These are phyloP conservation scores for Globisporangium apiculatum DNA, from an alignment of 352 stramenopile species.

Conservation along the genomic window DNA sequence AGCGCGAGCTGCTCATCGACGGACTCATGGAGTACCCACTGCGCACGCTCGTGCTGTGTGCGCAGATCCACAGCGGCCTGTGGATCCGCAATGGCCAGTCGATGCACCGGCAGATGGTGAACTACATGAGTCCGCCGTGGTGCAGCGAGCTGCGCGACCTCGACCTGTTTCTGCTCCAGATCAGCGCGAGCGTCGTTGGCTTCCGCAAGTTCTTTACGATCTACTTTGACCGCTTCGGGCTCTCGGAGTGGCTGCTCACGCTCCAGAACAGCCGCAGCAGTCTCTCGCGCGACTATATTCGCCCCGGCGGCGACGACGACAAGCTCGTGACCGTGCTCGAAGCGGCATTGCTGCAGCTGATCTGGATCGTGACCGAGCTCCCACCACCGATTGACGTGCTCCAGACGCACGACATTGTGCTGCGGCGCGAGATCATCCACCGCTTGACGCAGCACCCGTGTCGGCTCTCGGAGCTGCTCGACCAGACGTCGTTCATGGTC, in stretches of 20 bases:
- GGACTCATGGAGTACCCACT: slow-evolving; percentile 75
- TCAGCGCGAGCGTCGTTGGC: slow-evolving; percentile 46
- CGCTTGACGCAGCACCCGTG: slow-evolving; percentile 67
- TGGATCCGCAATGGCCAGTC: slow-evolving; percentile 85
- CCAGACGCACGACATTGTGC: slow-evolving; percentile 45
- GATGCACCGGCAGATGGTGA: slow-evolving; percentile 76
- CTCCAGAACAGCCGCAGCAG: slow-evolving; percentile 45
- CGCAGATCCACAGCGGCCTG: slow-evolving; percentile 68
- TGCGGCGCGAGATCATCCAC: slow-evolving; percentile 87
- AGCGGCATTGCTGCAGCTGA: slow-evolving; percentile 71
- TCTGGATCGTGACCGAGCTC: slow-evolving; percentile 85
- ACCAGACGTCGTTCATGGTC: slow-evolving; percentile 74
- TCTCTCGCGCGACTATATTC: slow-evolving; percentile 30
- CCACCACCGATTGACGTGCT: slow-evolving; percentile 57
- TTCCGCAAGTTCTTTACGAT: slow-evolving; percentile 68
- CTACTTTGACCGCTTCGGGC: slow-evolving; percentile 77
- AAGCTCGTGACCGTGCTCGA: slow-evolving; percentile 69
- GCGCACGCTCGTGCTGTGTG: slow-evolving; percentile 63
- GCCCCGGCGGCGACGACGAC: slow-evolving; percentile 27
- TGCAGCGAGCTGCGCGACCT: slow-evolving; percentile 67
- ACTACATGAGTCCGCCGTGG: slow-evolving; percentile 71
- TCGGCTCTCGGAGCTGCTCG: slow-evolving; percentile 62
- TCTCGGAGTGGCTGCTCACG: slow-evolving; percentile 66
- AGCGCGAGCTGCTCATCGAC: slow-evolving; percentile 59
- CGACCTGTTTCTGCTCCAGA: slow-evolving; percentile 69